Conservation (phyloP, 139 green algal genomes). For the Nannochloris sp. region DNA sequence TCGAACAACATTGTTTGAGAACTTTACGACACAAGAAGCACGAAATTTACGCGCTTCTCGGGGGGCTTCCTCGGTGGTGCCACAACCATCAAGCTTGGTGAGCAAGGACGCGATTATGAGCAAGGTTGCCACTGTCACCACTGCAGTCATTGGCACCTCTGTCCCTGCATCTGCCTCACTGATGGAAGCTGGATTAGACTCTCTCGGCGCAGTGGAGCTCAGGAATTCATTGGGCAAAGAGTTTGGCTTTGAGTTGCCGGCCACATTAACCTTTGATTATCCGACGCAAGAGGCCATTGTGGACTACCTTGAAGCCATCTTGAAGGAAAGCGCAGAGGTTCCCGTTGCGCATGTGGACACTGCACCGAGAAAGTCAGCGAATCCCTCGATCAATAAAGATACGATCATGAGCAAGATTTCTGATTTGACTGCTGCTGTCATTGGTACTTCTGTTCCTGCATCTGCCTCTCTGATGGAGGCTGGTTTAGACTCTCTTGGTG, state of each 20-base stretch:
- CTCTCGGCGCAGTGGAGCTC: conserved; percentile 72
- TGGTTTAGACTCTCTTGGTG: conserved; percentile 61
- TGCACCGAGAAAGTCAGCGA: too few relatives aligned
- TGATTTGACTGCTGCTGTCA: conserved; percentile 5
- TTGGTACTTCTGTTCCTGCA: conserved; percentile 18
- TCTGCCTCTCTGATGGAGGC: conserved; percentile 38
- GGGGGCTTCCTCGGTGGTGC: not conserved
- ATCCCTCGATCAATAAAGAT: not conserved
- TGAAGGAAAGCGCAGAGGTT: not conserved
- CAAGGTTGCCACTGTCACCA: conserved; percentile 14
- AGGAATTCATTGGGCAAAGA: conserved; percentile 54
- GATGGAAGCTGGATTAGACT: conserved; percentile 54
- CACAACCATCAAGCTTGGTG: not conserved
- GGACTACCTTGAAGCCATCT: conserved; percentile 20
- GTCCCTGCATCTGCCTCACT: conserved; percentile 26
- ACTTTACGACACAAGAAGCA: conserved; percentile 4
- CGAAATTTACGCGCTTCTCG: too few relatives aligned
- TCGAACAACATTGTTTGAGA: conserved; percentile 20
- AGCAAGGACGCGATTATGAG: conserved; percentile 14
- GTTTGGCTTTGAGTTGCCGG: conserved; percentile 45
- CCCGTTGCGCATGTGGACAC: not conserved
- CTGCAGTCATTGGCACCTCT: conserved; percentile 14
- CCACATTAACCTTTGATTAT: conserved; percentile 65
- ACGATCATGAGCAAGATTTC: conserved; percentile 21
- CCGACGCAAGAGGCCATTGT: conserved; percentile 38